Percentiles rank a stretch among this genome's conserved stretches.
Conservation (phyloP, 1,284 basidiomycete species). For the Fistulina hepatica region DNA sequence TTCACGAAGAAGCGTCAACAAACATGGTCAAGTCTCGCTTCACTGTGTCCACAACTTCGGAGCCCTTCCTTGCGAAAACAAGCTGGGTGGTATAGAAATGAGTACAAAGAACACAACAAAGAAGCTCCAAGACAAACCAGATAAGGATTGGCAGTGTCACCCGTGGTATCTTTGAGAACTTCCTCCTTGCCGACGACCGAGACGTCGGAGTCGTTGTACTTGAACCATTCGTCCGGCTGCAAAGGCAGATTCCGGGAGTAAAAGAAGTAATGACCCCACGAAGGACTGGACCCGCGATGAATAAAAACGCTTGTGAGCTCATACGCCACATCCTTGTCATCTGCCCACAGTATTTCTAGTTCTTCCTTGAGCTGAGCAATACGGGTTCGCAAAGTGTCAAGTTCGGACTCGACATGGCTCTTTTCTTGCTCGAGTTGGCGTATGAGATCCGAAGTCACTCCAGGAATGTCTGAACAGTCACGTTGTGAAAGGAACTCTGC, state of each 20-base stretch:
- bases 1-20: neutral
- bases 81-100: slow-evolving; percentile 33
- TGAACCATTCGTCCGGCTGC: slow-evolving; percentile 79
- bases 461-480: slow-evolving; percentile 29
- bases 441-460: slow-evolving; percentile 45
- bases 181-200: slow-evolving; percentile 63
- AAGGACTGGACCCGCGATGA: slow-evolving; percentile 79
- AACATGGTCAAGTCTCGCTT: slow-evolving; percentile 41
- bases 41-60: slow-evolving; percentile 67
- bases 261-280: slow-evolving; percentile 85
- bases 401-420: slow-evolving; percentile 43
- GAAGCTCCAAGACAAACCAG: slow-evolving; percentile 38
- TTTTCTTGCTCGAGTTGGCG: slow-evolving; percentile 43
- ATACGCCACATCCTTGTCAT: slow-evolving; percentile 63
- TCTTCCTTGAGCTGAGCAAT: slow-evolving; percentile 52
- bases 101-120: slow-evolving; percentile 4
- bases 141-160: slow-evolving; percentile 74
- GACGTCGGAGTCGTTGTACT: slow-evolving; percentile 88
- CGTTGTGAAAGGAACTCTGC: slow-evolving; percentile 43
- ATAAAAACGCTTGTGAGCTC: slow-evolving; percentile 94
- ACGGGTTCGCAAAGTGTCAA: slow-evolving; percentile 46
- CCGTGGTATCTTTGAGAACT: slow-evolving; percentile 70
- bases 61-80: slow-evolving; percentile 69
- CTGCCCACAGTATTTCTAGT: slow-evolving; percentile 72
- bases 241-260: slow-evolving; percentile 75